A percentile compares a stretch with the other conserved stretches of the same genome.
Evolutionary conservation across 768 basidiomycete species (phyloP).

Genomic region (Lanmaoa rubissima): DNA sequence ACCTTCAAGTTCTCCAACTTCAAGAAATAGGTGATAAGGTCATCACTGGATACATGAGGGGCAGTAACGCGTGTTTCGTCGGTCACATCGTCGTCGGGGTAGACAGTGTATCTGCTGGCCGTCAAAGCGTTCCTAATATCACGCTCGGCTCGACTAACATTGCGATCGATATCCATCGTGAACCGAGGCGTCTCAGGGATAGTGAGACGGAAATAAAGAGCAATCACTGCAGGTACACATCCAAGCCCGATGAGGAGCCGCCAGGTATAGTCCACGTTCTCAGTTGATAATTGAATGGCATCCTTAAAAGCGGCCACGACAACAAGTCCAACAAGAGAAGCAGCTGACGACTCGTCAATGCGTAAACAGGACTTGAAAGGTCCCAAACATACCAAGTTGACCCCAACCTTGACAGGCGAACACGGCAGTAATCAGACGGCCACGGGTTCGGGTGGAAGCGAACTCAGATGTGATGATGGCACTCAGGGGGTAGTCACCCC

Average conservation of each 20-base stretch:
- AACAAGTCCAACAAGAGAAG: conserved; percentile 62
- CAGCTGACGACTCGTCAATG: conserved; percentile 36
- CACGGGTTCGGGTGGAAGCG: conserved; percentile 68
- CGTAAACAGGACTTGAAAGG: neutral
- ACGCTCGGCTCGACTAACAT: conserved; percentile 63
- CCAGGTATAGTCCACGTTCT: conserved; percentile 73
- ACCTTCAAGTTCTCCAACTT: conserved; percentile 75
- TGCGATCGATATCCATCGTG: conserved; percentile 85
- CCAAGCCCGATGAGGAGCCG: conserved; percentile 84
- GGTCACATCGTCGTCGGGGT: conserved; percentile 47
- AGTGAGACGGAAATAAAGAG: conserved; percentile 86
- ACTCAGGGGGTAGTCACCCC: conserved; percentile 81
- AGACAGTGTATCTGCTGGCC: conserved; percentile 42
- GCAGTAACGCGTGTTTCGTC: conserved; percentile 52
- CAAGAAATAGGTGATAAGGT: conserved; percentile 66
- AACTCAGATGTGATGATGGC: conserved; percentile 89
- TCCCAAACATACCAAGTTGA: conserved; percentile 54
- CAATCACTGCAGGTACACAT: conserved; percentile 70
- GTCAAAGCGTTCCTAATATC: conserved; percentile 68
- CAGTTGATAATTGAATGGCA: conserved; percentile 38
- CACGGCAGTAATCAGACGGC: conserved; percentile 83
- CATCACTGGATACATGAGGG: conserved; percentile 62
- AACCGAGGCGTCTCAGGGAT: conserved; percentile 89
- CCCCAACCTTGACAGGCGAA: conserved; percentile 88
- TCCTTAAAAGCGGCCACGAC: conserved; percentile 63